A percentile compares a stretch with the other conserved stretches of the same genome.
These are phyloP conservation scores for Lizonia empirigonia DNA, from an alignment of 2,329 filamentous ascomycete genomes.

Conservation along the genomic window DNA sequence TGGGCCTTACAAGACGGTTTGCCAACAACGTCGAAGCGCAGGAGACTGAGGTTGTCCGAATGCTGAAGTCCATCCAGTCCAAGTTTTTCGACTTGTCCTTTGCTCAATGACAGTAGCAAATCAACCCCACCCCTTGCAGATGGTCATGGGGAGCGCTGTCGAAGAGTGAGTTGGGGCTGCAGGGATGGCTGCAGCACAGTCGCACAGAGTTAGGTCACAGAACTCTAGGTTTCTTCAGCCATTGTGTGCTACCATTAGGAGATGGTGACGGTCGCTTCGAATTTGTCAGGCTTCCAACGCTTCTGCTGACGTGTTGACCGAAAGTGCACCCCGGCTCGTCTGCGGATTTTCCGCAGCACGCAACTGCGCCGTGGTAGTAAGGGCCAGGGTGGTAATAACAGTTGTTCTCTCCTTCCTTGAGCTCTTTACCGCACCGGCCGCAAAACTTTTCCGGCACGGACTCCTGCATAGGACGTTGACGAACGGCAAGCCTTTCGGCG, in stretches of 20 bases:
- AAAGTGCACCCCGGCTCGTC: slow-evolving; percentile 21
- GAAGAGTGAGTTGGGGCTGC: slow-evolving; percentile 1
- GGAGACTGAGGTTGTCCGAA: background rate
- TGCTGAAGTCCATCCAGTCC: background rate
- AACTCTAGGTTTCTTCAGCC: slow-evolving; percentile 10
- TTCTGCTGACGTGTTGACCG: slow-evolving; percentile 11
- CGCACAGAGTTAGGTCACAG: slow-evolving; percentile 6
- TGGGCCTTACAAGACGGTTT: background rate
- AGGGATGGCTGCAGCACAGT: background rate
- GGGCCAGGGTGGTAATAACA: slow-evolving; percentile 29
- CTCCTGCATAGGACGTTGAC: background rate
- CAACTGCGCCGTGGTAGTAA: too few relatives aligned
- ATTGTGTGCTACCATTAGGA: background rate
- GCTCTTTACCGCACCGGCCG: slow-evolving; percentile 19
- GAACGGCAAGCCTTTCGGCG: background rate
- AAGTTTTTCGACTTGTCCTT: background rate
- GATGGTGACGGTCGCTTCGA: slow-evolving; percentile 7
- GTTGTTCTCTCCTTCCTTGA: background rate
- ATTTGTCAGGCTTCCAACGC: background rate
- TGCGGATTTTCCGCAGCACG: slow-evolving; percentile 18
- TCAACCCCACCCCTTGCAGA: slow-evolving; percentile 8
- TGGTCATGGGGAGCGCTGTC: background rate
- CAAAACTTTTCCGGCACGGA: slow-evolving; percentile 12
- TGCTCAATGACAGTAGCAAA: background rate
- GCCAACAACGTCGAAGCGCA: background rate